Evolutionary conservation across 164 flowering plant genomes (phyloP).

Genomic region (Sextonia rubra): DNA sequence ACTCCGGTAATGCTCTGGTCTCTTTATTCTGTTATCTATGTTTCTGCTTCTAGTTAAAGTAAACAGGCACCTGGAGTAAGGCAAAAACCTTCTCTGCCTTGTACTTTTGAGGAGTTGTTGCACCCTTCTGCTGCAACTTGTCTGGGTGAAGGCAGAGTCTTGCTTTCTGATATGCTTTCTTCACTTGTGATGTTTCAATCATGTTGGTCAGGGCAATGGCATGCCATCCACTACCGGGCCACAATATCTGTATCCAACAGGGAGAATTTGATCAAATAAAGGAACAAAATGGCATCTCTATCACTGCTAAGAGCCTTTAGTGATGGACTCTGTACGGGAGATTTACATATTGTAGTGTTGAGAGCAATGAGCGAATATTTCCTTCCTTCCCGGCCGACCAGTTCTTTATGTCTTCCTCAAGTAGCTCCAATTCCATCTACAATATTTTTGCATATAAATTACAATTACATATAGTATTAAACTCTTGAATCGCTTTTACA

Average conservation of each 20-base stretch:
- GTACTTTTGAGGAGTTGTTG: constrained; percentile 45
- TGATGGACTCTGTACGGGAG: not conserved
- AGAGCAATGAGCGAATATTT: constrained; percentile 55
- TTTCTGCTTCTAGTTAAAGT: too few species aligned
- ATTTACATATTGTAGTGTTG: constrained; percentile 64
- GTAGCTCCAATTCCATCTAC: constrained; percentile 32
- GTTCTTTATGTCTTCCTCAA: constrained; percentile 43
- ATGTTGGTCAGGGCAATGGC: constrained; percentile 41
- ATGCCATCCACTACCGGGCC: constrained; percentile 70
- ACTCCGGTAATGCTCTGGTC: not conserved
- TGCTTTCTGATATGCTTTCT: constrained; percentile 75
- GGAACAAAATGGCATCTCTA: too few species aligned
- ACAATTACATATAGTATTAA: not conserved
- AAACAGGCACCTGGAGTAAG: constrained; percentile 58
- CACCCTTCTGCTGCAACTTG: constrained; percentile 77
- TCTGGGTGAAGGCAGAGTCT: constrained; percentile 75
- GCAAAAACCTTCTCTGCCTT: constrained; percentile 56
- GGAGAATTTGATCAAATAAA: not conserved
- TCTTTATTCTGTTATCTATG: not conserved
- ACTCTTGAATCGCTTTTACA: not conserved
- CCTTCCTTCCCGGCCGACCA: constrained; percentile 63
- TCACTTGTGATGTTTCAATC: constrained; percentile 49
- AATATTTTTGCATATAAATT: constrained; percentile 1
- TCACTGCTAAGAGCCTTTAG: too few species aligned
- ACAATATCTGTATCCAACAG: constrained; percentile 47